Conservation (phyloP, 2,329 filamentous ascomycete species). For the Ophiocordyceps australis region DNA sequence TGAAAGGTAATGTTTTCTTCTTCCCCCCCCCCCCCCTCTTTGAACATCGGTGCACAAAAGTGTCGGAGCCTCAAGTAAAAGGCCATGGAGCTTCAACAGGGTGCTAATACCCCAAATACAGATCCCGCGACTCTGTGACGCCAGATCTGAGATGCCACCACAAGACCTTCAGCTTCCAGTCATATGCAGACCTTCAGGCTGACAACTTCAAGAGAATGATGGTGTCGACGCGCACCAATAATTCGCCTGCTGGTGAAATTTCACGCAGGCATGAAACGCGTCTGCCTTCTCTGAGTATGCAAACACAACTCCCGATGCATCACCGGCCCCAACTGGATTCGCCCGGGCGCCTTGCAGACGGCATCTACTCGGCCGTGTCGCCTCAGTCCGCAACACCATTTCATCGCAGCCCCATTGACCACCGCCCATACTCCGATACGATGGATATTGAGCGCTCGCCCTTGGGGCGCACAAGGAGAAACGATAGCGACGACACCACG, state of each 20-base stretch:
- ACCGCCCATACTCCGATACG: slow-evolving; percentile 23
- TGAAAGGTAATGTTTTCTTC: slow-evolving; percentile 12
- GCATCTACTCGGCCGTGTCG: slow-evolving; percentile 27
- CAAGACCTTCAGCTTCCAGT: slow-evolving; percentile 27
- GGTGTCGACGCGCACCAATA: slow-evolving; percentile 24
- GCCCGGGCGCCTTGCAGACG: slow-evolving; percentile 23
- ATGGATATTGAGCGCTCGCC: slow-evolving; percentile 30
- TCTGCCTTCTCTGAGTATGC: slow-evolving; percentile 20
- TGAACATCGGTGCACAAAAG: no score
- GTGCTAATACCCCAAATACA: no score
- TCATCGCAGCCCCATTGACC: slow-evolving; percentile 16
- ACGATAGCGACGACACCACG: slow-evolving; percentile 33
- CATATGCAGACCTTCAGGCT: slow-evolving; percentile 27
- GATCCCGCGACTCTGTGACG: slow-evolving; percentile 22
- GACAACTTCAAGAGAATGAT: slow-evolving; percentile 35
- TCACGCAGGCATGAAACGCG: no score
- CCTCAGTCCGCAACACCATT: slow-evolving; percentile 22
- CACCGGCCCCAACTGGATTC: slow-evolving; percentile 23
- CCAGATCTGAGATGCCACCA: slow-evolving; percentile 28
- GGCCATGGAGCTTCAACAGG: no score
- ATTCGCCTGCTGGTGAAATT: no score
- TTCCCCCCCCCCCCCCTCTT: background rate
- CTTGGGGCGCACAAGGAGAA: slow-evolving; percentile 22
- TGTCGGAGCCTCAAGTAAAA: no score
- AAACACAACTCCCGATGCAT: slow-evolving; percentile 24